A percentile compares a stretch with the other conserved stretches of the same genome.
Evolutionary conservation across 805 yeast genomes (phyloP).

Genomic region (Zygotorulaspora florentina): DNA sequence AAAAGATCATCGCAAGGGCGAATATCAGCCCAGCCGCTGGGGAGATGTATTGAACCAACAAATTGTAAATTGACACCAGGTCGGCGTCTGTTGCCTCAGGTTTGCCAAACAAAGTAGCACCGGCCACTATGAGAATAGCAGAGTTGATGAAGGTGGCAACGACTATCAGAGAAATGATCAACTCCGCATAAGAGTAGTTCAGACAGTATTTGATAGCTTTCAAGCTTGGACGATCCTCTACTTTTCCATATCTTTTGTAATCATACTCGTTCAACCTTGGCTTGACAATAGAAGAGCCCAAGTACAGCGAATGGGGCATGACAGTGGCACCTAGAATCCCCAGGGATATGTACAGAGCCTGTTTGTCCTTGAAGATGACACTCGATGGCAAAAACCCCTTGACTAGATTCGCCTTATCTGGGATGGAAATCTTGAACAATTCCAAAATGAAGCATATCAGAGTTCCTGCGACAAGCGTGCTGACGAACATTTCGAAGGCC

Average conservation of each 20-base stretch:
- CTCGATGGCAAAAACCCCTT: conserved; percentile 68
- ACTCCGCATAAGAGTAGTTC: conserved; percentile 76
- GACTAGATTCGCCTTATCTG: conserved; percentile 48
- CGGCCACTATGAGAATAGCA: conserved; percentile 86
- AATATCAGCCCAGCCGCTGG: conserved; percentile 85
- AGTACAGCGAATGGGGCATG: conserved; percentile 85
- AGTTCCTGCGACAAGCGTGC: conserved; percentile 65
- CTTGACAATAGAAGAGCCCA: conserved; percentile 85
- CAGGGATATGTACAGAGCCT: conserved; percentile 69
- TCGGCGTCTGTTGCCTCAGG: conserved; percentile 75
- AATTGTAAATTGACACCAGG: conserved; percentile 69
- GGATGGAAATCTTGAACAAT: conserved; percentile 54
- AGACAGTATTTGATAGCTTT: conserved; percentile 77
- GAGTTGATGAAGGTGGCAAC: conserved; percentile 92
- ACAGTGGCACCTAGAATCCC: conserved; percentile 93
- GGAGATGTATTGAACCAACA: conserved; percentile 65
- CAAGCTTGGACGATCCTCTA: conserved; percentile 63
- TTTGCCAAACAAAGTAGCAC: conserved; percentile 68
- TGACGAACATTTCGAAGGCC: conserved; percentile 72
- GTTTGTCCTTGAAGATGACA: conserved; percentile 56
- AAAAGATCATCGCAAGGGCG: conserved; percentile 81
- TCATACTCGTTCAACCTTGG: conserved; percentile 78
- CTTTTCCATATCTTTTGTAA: conserved; percentile 45
- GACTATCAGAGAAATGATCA: conserved; percentile 73
- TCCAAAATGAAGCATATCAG: conserved; percentile 73